Evolutionary conservation across 225 moss, liverwort and hornwort genomes (phyloP), one percentile per base, ranked within the genome.

Genomic region (Sphagnum tenellum): DNA sequence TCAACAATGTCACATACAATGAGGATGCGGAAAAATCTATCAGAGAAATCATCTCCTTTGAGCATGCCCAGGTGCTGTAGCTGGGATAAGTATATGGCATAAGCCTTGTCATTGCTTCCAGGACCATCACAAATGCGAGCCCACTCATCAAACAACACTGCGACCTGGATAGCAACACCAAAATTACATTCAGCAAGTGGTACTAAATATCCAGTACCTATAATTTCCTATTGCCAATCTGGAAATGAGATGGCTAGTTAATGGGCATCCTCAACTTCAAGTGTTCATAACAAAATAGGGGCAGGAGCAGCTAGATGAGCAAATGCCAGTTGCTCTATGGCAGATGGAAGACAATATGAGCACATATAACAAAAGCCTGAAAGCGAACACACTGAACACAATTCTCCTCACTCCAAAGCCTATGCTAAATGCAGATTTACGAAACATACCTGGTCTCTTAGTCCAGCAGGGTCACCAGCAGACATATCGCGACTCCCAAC

Each of bases 41-140:
- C 94, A 54, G 89, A 89, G 69, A 89, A 69, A 70, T 95, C 94
- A 61, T 95, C 94, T 63, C 89, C 91, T 79, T 91, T 91, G 12
- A 95, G 81, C 87, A 95, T 86, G 70, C 91, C 94, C 60, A 84
- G 75, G 67, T 79, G 82, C 70, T 91, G 94, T 67, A 95, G 82
- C 70, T 95, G 88, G 48, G 91, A 86, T 66, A 95, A 91, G 63
- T 86, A 95, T 50, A 89, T 84, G 8, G 91, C 80, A 69, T 89
- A 86, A 3, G 83, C 88, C 79, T 95, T 88, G 58, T 95, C 94
- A 13, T 88, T 95, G 44, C 86, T 67, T 57, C 79, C 87, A 47
- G 94, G 81, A 44, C 80, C 66, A 66, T 91, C 89, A 78, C 94
- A 95, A 70, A 91, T 89, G 60, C 89, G 87, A 62, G 84, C 82